A percentile compares a stretch with the other conserved stretches of the same genome.
Evolutionary conservation across 371 early-diverging fungal species (phyloP).

Genomic region (Syncephalis plumigaleata): DNA sequence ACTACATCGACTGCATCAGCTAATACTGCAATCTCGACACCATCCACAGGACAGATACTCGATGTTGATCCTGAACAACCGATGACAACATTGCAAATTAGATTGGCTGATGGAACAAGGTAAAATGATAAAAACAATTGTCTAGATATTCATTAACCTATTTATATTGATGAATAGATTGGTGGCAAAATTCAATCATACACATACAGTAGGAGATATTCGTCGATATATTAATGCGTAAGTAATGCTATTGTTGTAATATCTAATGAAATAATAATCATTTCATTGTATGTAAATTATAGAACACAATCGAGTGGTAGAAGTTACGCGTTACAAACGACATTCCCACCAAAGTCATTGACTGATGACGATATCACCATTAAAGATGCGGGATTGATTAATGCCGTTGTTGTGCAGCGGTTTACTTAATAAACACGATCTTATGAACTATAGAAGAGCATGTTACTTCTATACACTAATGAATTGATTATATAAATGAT

Average conservation of each 20-base stretch:
- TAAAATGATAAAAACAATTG: constrained; percentile 11
- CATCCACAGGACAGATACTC: constrained; percentile 15
- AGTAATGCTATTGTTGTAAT: constrained; percentile 8
- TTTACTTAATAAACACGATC: constrained; percentile 33
- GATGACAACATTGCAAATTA: constrained; percentile 70
- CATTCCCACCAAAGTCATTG: constrained; percentile 65
- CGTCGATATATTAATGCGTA: constrained; percentile 49
- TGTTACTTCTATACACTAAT: no score
- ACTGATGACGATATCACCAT: constrained; percentile 43
- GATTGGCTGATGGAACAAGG: constrained; percentile 77
- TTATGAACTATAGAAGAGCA: no score
- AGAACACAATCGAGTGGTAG: constrained; percentile 10
- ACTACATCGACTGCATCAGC: constrained; percentile 15
- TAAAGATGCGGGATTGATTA: constrained; percentile 66
- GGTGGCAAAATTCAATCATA: constrained; percentile 73
- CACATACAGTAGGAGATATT: constrained; percentile 77
- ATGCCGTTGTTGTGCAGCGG: constrained; percentile 74
- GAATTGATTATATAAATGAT: no score
- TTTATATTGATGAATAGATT: constrained; percentile 22
- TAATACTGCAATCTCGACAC: constrained; percentile 13
- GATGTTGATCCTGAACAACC: constrained; percentile 63
- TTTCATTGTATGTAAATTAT: constrained; percentile 2
- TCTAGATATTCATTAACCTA: not conserved
- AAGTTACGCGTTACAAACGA: constrained; percentile 56
- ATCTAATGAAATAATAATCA: not conserved